These are phyloP conservation scores for Bolboschoenoplectus hybrid DNA, from an alignment of 202 grass and related monocot genomes.

Conservation along the genomic window DNA sequence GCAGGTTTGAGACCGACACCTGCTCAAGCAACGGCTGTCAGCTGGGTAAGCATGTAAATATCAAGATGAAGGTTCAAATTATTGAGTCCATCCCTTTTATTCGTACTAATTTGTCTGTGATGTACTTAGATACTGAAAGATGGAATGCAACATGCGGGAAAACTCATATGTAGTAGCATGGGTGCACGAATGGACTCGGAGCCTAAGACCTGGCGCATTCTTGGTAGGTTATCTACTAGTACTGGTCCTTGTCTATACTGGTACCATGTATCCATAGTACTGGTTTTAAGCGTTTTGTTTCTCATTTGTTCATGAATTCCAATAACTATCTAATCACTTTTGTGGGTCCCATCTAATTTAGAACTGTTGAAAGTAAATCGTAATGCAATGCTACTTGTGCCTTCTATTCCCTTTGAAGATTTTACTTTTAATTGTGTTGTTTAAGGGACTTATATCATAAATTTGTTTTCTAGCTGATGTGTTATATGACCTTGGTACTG, in stretches of 20 bases:
- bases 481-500: constrained; percentile 91
- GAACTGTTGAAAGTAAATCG: not conserved
- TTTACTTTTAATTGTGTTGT: not conserved
- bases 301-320: not conserved
- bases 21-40: constrained; percentile 84
- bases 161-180: constrained; percentile 95
- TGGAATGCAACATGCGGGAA: constrained; percentile 98
- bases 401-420: not conserved
- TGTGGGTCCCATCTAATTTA: not conserved
- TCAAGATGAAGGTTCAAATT: constrained; percentile 37
- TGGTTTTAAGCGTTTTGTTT: constrained; percentile 36
- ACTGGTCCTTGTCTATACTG: not conserved
- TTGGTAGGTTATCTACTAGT: constrained; percentile 51
- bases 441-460: not conserved
- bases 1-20: constrained; percentile 91
- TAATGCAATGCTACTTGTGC: not conserved
- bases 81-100: constrained; percentile 8
- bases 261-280: constrained; percentile 8
- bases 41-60: constrained; percentile 74
- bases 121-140: constrained; percentile 84
- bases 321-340: not conserved
- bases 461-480: constrained; percentile 78
- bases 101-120: constrained; percentile 41
- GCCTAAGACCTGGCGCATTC: constrained; percentile 97
- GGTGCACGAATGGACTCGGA: constrained; percentile 98